Evolutionary conservation across 1,284 basidiomycete species (phyloP).

Genomic region (Boletellus deceptivus): DNA sequence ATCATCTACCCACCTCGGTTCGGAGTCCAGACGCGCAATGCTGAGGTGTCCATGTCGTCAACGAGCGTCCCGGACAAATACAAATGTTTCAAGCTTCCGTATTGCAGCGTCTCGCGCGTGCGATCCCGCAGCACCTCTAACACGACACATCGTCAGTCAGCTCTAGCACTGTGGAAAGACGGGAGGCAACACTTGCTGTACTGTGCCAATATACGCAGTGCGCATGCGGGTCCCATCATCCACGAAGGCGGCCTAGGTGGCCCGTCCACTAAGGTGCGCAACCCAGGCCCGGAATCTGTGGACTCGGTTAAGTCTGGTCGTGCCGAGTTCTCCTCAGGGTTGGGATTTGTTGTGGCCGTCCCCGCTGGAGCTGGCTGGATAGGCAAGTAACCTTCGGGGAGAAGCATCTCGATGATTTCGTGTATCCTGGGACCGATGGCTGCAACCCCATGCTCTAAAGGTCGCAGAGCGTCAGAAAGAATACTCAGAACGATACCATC

Average conservation of each 20-base stretch:
- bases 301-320: neutral
- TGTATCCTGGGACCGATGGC: neutral
- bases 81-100: constrained; percentile 18
- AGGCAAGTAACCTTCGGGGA: constrained; percentile 1
- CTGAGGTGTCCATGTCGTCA: constrained; percentile 12
- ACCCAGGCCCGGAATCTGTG: neutral
- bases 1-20: constrained; percentile 1
- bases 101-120: constrained; percentile 9
- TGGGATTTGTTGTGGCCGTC: neutral
- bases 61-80: constrained; percentile 19
- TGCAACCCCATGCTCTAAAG: constrained; percentile 3
- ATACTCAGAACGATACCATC: neutral
- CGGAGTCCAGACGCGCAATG: constrained; percentile 19
- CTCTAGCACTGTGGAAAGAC: neutral
- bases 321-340: neutral
- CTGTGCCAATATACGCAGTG: no score
- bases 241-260: neutral
- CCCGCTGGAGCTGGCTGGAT: neutral
- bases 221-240: no score
- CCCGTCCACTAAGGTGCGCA: neutral
- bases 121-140: constrained; percentile 5
- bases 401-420: constrained; percentile 10
- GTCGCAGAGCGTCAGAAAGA: neutral
- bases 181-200: no score
- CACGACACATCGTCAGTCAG: neutral